Base-by-base conservation (phyloP, 139 green algal species). In the Edaphochlamys debaryana region DNA sequence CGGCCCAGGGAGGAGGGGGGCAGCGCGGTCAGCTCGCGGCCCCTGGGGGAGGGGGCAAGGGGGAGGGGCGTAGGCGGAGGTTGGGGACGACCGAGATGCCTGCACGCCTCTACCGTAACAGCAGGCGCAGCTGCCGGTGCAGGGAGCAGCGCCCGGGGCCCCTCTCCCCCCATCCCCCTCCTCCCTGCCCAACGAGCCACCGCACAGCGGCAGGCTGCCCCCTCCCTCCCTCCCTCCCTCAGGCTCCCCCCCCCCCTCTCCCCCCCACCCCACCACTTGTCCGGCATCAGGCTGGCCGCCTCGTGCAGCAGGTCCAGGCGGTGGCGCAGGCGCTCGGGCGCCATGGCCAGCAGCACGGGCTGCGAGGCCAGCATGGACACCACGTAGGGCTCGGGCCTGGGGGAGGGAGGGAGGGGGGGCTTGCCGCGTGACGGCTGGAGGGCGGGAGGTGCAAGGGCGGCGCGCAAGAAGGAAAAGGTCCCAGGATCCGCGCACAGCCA, bases 271-370 rank as follows among this genome's bases (percentile, higher is more conserved):
- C 38, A 80, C 56, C 73, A 70, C 37, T 69, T 70, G 13, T 66
- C 8, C 37, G 74, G 58, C 74, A 80, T 13, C 58, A 70, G 30
- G 58, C 74, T 80, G 8, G 74, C 74, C 17, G 74, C 74, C 74
- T 80, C 74, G 58, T 80, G 74, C 74, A 80, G 74, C 11, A 70
- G 58, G 9, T 50, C 74, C 20, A 60, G 27, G 38, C 74, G 56
- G 38, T 70, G 29, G 15, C 58, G 50, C 38, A 80, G 74, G 5
- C 58, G 69, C 38, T 38, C 37, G 29, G 58, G 40, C 3, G 58
- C 30, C 74, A 80, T 40, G 17, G 58, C 38, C 74, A 80, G 41
- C 58, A 80, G 58, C 29, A 60, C 37, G 3, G 74, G 74, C 74
- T 80, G 74, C 9, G 29, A 32, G 5, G 63, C 20, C 50, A 22